phyloP scores from a whole-genome alignment of 2,329 filamentous ascomycete genomes.

The Colletotrichum brevisporum region DNA sequence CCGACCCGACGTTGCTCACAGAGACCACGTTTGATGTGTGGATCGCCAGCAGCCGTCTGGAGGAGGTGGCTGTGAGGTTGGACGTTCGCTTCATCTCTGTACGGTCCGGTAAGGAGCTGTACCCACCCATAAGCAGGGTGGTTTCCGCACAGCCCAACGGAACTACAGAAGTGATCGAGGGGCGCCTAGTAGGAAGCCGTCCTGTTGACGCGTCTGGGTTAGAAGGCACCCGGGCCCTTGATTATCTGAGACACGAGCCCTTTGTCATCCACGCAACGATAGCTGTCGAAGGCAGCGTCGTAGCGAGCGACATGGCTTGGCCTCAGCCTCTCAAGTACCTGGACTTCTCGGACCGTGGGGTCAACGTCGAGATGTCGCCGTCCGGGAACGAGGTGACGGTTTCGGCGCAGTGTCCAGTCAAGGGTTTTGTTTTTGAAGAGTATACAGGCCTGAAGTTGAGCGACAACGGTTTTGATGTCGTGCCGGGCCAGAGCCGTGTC shows the following conservation, averaged over 20 bases:
- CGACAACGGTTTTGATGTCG: neutral
- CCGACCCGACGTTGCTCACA: constrained; percentile 55
- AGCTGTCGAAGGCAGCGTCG: constrained; percentile 52
- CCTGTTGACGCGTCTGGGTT: neutral
- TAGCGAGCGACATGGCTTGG: constrained; percentile 68
- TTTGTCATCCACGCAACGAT: constrained; percentile 53
- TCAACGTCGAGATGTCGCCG: constrained; percentile 47
- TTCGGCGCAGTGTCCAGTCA: neutral
- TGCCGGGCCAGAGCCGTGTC: neutral
- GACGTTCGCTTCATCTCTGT: constrained; percentile 5
- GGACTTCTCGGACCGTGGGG: constrained; percentile 59
- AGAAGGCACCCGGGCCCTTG: neutral
- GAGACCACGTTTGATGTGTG: constrained; percentile 59
- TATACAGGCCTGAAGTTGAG: neutral
- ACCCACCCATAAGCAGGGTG: neutral
- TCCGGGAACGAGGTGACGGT: neutral
- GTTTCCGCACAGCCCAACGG: neutral
- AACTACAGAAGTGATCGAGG: neutral
- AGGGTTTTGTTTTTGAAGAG: neutral
- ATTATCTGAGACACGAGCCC: neutral
- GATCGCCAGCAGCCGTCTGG: constrained; percentile 52
- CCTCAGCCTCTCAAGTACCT: constrained; percentile 74
- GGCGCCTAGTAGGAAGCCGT: neutral
- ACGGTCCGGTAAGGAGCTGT: neutral
- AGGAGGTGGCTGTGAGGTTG: constrained; percentile 46